Base-by-base conservation (phyloP, 306 rosid species). In the Acmispon strigosus region DNA sequence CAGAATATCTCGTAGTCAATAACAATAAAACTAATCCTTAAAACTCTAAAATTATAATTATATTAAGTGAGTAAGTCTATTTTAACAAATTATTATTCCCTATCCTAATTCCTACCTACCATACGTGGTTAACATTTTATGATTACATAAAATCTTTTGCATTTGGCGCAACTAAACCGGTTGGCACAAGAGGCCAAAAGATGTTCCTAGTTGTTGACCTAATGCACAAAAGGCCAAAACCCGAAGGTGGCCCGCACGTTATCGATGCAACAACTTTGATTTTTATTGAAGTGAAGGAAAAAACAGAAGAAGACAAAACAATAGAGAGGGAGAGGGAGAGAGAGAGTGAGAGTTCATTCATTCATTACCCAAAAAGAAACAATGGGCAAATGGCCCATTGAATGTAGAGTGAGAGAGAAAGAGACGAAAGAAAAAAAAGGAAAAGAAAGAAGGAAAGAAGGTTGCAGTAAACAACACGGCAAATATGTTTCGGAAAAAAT, bases 201-300 rank as follows among this genome's bases (percentile, higher is more conserved):
- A 57, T 80, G 69, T 81, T 84, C 85, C 87, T 62, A 66, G 86
- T 82, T 85, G 96, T 89, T 85, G 90, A 91, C 96, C 91, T 71
- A 81, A 77, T 44, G 51, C 93, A 70, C 48, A 66, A 78, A 73
- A 73, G 69, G 84, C 86, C 96, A 91, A 32, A 87, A 84, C 70
- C 55, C 59, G 45, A 13, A 57, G 64, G 82, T 84, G 96, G 89
- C 69, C 84, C 86, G 79, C 92, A 78, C 77, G 84, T 82, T 81
- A 29, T 74, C 69, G 14, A 44, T 12, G 56, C 29, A 24, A 18
- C 27, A 44, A 13, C 57, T 20, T 45, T 71, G 5, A 48, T 62
- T 53, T 45, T 17, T 53, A 18, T 73, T 50, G 5, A 17, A 12
- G 62, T 29, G 12, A 62, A 51, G 8, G 5, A 11, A 16, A 15